phyloP scores from a whole-genome alignment of 768 basidiomycete species.

The Mrakia hoshinonis region DNA sequence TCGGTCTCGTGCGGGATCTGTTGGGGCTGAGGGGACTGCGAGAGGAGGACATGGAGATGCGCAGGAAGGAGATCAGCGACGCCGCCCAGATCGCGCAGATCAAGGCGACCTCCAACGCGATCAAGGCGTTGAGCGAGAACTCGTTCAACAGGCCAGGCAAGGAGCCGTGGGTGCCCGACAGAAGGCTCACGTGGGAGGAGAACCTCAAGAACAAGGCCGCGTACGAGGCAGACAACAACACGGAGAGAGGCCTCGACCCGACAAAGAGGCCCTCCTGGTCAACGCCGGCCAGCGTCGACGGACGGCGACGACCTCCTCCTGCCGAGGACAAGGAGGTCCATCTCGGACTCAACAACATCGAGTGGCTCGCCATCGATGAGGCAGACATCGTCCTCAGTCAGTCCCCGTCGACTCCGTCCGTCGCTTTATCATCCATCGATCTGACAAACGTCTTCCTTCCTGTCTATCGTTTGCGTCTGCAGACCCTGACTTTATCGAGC shows the following conservation, averaged over 20 bases:
- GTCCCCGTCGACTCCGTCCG: too few relatives aligned
- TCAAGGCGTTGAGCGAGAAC: background rate
- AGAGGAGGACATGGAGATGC: slow-evolving; percentile 13
- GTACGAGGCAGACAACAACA: slow-evolving; percentile 37
- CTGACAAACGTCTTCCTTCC: background rate
- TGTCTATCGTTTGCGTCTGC: background rate
- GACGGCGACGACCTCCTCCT: slow-evolving; percentile 41
- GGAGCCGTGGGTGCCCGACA: slow-evolving; percentile 43
- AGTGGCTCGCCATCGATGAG: slow-evolving; percentile 87
- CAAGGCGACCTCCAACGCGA: background rate
- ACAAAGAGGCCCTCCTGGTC: slow-evolving; percentile 35
- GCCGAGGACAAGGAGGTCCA: slow-evolving; percentile 42
- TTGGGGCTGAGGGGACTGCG: slow-evolving; percentile 12
- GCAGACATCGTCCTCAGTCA: slow-evolving; percentile 81
- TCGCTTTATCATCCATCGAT: too few relatives aligned
- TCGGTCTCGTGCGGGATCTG: slow-evolving; percentile 15
- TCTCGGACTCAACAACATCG: slow-evolving; percentile 59
- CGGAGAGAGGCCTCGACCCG: slow-evolving; percentile 3
- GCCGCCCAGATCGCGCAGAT: background rate
- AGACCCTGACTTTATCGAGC: slow-evolving; percentile 76
- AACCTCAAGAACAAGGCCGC: slow-evolving; percentile 51
- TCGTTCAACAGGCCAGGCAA: slow-evolving; percentile 23
- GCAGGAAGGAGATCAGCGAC: background rate
- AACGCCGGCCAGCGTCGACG: background rate
- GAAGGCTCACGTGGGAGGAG: slow-evolving; percentile 48